Evolutionary conservation across 148 eudicot genomes (phyloP), one percentile per base, ranked within the genome.

Genomic region (Diospyros lotus): DNA sequence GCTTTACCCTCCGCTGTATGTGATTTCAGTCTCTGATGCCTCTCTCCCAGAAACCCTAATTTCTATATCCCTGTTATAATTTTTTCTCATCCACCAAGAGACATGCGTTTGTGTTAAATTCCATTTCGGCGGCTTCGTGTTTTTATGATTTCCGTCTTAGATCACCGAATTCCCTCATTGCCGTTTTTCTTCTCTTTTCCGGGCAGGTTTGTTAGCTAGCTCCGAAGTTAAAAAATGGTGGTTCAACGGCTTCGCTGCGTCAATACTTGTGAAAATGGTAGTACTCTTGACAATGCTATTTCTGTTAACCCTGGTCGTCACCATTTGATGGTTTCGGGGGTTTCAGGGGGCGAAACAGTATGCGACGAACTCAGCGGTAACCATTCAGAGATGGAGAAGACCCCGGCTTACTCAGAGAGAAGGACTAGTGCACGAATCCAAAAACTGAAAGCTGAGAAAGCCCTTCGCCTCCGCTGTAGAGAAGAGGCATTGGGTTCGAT

Each of bases 351-450:
- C 41, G 72, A 54, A 1, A 7, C 18, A 8, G 46, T 6, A 38
- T 71, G 74, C 52, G 74, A 71, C 9, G 41, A 71, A 56, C 14
- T 55, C 40, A 71, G 14, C 48, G 68, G 17, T 14, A 64, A 64
- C n/a, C 4, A 14, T 13, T 64, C 68, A 4, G 66, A 17, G 40
- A n/a, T n/a, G n/a, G n/a, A n/a, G n/a, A n/a, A n/a, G n/a, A n/a
- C n/a, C n/a, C 17, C 6, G 46, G 46, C 73, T 1, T 45, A 2
- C 3, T 11, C 42, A 12, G 40, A 46, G 67, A 60, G 75, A 39
- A 73, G 75, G 46, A 46, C 56, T 58, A 89, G 92, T 69, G 80
- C 80, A 5, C 74, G 86, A 69, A 74, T 83, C 9, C 73, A 74
- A 17, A 77, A 84, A 6, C 63, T 76, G 1, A 73, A 75, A 11